Evolutionary conservation across 371 early-diverging fungal species (phyloP), one percentile per base, ranked within the genome.

Genomic region (Mucor irregularis): DNA sequence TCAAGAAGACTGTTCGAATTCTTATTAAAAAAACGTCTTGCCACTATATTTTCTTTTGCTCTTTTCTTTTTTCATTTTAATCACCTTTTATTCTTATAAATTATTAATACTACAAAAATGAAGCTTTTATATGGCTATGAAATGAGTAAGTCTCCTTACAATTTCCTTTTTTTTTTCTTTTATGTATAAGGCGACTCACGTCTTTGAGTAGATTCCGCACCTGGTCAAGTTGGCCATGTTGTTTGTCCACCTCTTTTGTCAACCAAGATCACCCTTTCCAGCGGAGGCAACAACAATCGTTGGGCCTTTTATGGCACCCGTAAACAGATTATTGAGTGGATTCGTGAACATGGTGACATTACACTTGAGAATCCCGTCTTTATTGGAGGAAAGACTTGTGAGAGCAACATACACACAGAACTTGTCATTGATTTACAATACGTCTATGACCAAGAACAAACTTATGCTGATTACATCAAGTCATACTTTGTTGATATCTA

Each of bases 241-340:
- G 57, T 78, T 14, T 56, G 62, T 7, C 78, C 78, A 19, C 78
- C 78, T 0, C 53, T 73, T 13, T 62, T 74, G 10, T 63, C 66
- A 5, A 58, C 57, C 6, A 75, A 74, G 46, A 65, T 78, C 21
- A 66, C 78, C 5, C 50, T 78, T 4, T 62, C 78, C 3, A 71
- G 69, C 37, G 62, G 63, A 4, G 66, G 66, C 22, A 73, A 73
- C 44, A 74, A 71, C 2, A 65, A 56, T 21, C 65, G 67, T 5
- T 78, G 73, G 73, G 50, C 65, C 6, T 78, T 78, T 38, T 69
- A 66, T 45, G 78, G 78, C 13, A 78, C 71, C 2, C 71, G 78
- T 16, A 61, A 63, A 19, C 64, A 74, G 25, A 73, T 75, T 22
- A 13, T 78, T 3, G 63, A 72, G 7, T 78, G 78, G 78, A 68